Evolutionary conservation across 2,329 filamentous ascomycete species (phyloP).

Genomic region (Sporothrix brasiliensis): DNA sequence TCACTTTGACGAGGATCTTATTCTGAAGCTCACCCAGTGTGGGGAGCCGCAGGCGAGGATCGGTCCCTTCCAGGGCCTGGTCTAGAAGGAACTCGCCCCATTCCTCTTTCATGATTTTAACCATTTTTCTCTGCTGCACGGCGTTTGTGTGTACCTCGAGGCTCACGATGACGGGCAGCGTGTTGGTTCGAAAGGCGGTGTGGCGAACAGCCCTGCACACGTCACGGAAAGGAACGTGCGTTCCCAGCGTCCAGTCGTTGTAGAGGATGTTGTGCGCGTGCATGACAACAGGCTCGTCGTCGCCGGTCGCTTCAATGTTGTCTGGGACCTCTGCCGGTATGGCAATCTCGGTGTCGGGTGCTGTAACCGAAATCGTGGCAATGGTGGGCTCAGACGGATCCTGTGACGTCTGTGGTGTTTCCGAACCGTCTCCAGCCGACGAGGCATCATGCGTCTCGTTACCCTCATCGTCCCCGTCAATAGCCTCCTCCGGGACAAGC

Average conservation of each 20-base stretch:
- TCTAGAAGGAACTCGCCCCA: slow-evolving; percentile 78
- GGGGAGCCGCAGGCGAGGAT: slow-evolving; percentile 62
- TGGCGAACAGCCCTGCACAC: slow-evolving; percentile 81
- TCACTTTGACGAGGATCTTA: slow-evolving; percentile 85
- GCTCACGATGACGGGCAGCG: slow-evolving; percentile 85
- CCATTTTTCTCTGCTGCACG: slow-evolving; percentile 88
- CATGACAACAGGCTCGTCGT: slow-evolving; percentile 75
- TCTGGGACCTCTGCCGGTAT: slow-evolving; percentile 33
- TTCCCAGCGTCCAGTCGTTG: slow-evolving; percentile 73
- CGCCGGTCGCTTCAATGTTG: slow-evolving; percentile 38
- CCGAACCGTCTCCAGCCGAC: neutral
- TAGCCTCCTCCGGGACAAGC: slow-evolving; percentile 31
- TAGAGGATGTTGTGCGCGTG: slow-evolving; percentile 55
- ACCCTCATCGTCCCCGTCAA: slow-evolving; percentile 34
- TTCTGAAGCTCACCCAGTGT: slow-evolving; percentile 70
- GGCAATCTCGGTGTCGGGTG: slow-evolving; percentile 27
- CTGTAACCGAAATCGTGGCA: slow-evolving; percentile 33
- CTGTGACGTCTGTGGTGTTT: slow-evolving; percentile 22
- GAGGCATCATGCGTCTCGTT: slow-evolving; percentile 35
- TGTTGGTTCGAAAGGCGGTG: slow-evolving; percentile 73
- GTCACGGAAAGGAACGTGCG: slow-evolving; percentile 81
- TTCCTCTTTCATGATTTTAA: slow-evolving; percentile 87
- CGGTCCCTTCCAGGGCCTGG: slow-evolving; percentile 51
- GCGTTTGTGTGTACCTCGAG: slow-evolving; percentile 84
- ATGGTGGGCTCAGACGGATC: slow-evolving; percentile 2